These are phyloP conservation scores for Croton setiger DNA, from an alignment of 441 rosid species.

Conservation along the genomic window DNA sequence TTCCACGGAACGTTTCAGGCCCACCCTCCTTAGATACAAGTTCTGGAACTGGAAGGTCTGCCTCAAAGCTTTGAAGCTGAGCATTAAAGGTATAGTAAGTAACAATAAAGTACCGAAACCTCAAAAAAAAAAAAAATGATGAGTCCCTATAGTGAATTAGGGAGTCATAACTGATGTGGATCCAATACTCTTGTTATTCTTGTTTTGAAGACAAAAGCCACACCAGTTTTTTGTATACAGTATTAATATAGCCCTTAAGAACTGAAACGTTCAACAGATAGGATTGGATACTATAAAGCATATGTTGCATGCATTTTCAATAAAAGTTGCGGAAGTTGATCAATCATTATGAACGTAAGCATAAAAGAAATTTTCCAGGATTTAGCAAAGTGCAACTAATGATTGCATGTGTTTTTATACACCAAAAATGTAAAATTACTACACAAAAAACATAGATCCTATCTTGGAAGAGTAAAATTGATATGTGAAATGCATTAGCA, in stretches of 20 bases:
- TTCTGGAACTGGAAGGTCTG: conserved; percentile 68
- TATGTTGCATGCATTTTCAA: not conserved
- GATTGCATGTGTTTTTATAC: not conserved
- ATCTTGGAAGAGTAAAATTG: not conserved
- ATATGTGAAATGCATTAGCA: conserved; percentile 2
- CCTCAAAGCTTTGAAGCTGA: conserved; percentile 94
- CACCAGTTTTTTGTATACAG: not conserved
- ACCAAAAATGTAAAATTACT: not conserved
- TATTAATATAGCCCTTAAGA: not conserved
- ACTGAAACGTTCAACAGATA: not conserved
- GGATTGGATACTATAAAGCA: not conserved
- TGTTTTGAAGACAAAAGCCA: not conserved
- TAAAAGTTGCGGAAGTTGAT: not conserved
- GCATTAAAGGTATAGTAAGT: conserved; percentile 13
- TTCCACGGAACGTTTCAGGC: conserved; percentile 75
- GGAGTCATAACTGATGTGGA: not conserved
- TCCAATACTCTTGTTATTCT: not conserved
- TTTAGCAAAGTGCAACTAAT: not conserved
- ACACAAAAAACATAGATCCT: not conserved
- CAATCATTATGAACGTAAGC: not conserved
- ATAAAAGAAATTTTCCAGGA: not conserved
- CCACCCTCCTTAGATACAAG: conserved; percentile 86
- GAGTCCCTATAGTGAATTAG: not conserved
- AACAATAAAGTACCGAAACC: not conserved
- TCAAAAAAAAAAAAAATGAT: not conserved